A percentile compares a stretch with the other conserved stretches of the same genome.
phyloP scores from a whole-genome alignment of 495 filamentous ascomycete species.

The Eremomyces bilateralis region DNA sequence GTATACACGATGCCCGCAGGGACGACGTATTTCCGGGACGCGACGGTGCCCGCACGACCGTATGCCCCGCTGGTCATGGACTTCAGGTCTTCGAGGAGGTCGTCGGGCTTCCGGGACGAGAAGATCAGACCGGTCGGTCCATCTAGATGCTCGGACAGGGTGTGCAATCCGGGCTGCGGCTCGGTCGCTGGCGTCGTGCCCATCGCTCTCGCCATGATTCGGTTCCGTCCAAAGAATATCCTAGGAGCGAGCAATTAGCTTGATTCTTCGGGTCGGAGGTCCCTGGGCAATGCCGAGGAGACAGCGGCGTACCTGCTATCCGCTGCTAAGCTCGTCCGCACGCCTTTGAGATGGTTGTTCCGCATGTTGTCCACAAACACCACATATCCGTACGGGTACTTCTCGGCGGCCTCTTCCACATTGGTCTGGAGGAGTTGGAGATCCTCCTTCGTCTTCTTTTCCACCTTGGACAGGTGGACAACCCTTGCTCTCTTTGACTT shows the following conservation, averaged over 20 bases:
- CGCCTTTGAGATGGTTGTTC: slow-evolving; percentile 87
- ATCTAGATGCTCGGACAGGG: slow-evolving; percentile 44
- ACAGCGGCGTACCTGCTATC: slow-evolving; percentile 35
- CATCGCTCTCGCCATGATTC: slow-evolving; percentile 88
- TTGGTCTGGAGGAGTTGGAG: slow-evolving; percentile 72
- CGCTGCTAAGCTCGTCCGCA: slow-evolving; percentile 62
- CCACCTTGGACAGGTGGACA: slow-evolving; percentile 69
- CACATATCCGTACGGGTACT: slow-evolving; percentile 79
- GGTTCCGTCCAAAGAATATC: slow-evolving; percentile 95
- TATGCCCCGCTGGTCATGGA: slow-evolving; percentile 52
- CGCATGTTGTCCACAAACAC: slow-evolving; percentile 96
- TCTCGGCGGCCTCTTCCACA: slow-evolving; percentile 63
- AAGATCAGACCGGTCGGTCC: slow-evolving; percentile 83
- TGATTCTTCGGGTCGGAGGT: no score
- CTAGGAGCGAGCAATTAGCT: slow-evolving; percentile 24
- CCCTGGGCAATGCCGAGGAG: not conserved
- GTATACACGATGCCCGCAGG: slow-evolving; percentile 59
- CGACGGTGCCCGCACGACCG: slow-evolving; percentile 63
- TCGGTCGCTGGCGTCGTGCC: slow-evolving; percentile 52
- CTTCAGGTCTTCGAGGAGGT: slow-evolving; percentile 46
- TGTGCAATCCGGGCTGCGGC: slow-evolving; percentile 48
- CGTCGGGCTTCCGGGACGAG: slow-evolving; percentile 44
- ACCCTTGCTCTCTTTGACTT: slow-evolving; percentile 83
- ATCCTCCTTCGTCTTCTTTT: slow-evolving; percentile 82
- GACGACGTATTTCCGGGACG: slow-evolving; percentile 51